Evolutionary conservation across 1,284 basidiomycete species (phyloP).

Genomic region (Nidula niveotomentosa): DNA sequence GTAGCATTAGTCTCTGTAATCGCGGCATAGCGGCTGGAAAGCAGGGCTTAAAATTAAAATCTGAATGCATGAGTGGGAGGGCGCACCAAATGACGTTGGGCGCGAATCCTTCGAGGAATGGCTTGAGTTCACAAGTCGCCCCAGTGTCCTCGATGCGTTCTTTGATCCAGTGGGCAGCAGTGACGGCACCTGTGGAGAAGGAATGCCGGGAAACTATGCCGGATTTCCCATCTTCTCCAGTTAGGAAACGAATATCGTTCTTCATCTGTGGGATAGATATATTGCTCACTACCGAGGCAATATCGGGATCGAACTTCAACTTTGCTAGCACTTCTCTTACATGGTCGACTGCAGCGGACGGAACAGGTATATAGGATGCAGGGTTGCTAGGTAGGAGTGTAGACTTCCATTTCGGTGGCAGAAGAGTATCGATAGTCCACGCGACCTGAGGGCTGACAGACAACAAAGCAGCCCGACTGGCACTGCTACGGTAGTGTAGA

Average conservation of each 20-base stretch:
- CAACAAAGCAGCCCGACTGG: conserved; percentile 38
- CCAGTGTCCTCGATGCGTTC: conserved; percentile 70
- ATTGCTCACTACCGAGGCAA: conserved; percentile 63
- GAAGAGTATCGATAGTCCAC: conserved; percentile 41
- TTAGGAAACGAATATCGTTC: conserved; percentile 75
- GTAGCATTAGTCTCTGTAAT: conserved; percentile 52
- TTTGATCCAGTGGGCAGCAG: conserved; percentile 79
- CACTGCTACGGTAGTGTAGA: conserved; percentile 37
- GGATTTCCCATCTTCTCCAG: conserved; percentile 72
- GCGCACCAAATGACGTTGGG: conserved; percentile 83
- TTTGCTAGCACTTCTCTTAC: conserved; percentile 47
- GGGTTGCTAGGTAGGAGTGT: conserved; percentile 49
- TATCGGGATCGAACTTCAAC: conserved; percentile 56
- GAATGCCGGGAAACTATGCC: conserved; percentile 76
- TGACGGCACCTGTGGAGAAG: conserved; percentile 66
- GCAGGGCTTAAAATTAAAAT: background rate
- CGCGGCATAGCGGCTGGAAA: conserved; percentile 47
- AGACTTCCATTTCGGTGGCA: conserved; percentile 65
- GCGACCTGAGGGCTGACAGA: conserved; percentile 37
- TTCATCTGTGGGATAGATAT: conserved; percentile 64
- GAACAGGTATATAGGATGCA: conserved; percentile 49
- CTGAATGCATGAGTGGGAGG: background rate
- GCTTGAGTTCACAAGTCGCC: conserved; percentile 64
- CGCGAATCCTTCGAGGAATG: conserved; percentile 71
- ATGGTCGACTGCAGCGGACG: conserved; percentile 43